Evolutionary conservation across 108 stramenopile species (phyloP), one percentile per base, ranked within the genome.

Genomic region (Nitzschia sp.): DNA sequence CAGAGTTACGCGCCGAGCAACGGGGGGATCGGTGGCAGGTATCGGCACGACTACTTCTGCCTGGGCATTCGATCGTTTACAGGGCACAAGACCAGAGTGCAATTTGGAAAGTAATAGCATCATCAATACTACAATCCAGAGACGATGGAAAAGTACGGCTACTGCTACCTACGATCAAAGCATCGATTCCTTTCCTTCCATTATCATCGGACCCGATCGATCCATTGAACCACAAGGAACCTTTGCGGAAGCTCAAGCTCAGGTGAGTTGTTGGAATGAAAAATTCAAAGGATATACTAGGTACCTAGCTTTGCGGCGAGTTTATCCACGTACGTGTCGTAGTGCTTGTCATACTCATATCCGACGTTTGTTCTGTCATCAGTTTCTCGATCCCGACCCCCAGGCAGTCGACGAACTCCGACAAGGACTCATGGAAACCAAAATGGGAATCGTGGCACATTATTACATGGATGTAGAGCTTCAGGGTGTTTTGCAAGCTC

Each of bases 391-490:
- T 49, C 95, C 95, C 1, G 90, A 91, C 59, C 65, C 75, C 18
- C 77, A 83, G 0, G 64, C 78, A 15, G 95, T 98, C 45, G 72
- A 69, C 17, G 61, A 66, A 2, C 66, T 97, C 17, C 62, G 85
- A 21, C 70, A 70, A 34, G 66, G 67, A 9, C 77, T 98, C 30
- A 34, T 82, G 24, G 51, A 70, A 19, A 76, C 81, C 24, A 89
- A 96, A 38, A 85, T 94, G 65, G 95, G 96, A 26, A 85, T 98
- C 60, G 96, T 97, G 13, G 97, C 96, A 8, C 97, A 98, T 64
- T 98, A 95, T 70, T 98, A 98, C 83, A 98, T 98, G 97, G 97
- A 98, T 70, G 95, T 96, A 27, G 97, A 98, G 77, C 71, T 98
- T 58, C 97, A 97, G 73, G 94, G 93, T 45, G 82, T 92, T n/a